These are phyloP conservation scores for Trametes villosa DNA, from an alignment of 768 basidiomycete genomes.

Conservation along the genomic window DNA sequence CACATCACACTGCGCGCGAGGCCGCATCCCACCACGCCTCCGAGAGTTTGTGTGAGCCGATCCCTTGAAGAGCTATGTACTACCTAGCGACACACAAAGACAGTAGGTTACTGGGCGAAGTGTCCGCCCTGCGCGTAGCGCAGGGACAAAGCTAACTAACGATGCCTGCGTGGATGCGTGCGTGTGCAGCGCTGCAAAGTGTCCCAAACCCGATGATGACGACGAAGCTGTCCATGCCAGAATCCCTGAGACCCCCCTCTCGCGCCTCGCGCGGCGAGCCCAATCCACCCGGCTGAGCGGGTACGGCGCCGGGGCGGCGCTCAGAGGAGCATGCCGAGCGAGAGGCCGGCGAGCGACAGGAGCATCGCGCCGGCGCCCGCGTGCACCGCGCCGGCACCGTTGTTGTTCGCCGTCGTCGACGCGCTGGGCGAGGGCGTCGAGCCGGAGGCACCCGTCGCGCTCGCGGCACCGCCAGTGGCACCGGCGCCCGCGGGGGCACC, in stretches of 20 bases:
- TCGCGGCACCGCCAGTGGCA: constrained; percentile 29
- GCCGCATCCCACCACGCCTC: neutral
- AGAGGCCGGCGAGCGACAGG: constrained; percentile 18
- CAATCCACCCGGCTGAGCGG: constrained; percentile 17
- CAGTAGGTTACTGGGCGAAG: constrained; percentile 16
- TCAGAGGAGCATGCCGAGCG: constrained; percentile 23
- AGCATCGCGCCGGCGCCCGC: constrained; percentile 39
- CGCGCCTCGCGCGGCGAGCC: constrained; percentile 10
- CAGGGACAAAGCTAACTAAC: constrained; percentile 10
- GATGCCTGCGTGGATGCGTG: neutral
- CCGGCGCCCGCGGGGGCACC: constrained; percentile 33
- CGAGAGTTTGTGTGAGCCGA: constrained; percentile 7
- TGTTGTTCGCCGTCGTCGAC: constrained; percentile 1
- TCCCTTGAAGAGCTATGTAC: constrained; percentile 15
- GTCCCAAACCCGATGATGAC: neutral
- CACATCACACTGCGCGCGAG: neutral
- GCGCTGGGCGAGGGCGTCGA: constrained; percentile 19
- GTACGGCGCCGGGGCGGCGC: constrained; percentile 7
- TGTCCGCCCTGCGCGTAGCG: constrained; percentile 18
- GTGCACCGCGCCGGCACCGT: constrained; percentile 24
- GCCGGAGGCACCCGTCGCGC: neutral
- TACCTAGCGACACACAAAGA: constrained; percentile 15
- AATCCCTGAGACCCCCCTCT: neutral
- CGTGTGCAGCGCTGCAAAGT: neutral
- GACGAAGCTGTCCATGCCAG: neutral